Evolutionary conservation across 192 early-diverging fungal species (phyloP).

Genomic region (Coemansia sp.): DNA sequence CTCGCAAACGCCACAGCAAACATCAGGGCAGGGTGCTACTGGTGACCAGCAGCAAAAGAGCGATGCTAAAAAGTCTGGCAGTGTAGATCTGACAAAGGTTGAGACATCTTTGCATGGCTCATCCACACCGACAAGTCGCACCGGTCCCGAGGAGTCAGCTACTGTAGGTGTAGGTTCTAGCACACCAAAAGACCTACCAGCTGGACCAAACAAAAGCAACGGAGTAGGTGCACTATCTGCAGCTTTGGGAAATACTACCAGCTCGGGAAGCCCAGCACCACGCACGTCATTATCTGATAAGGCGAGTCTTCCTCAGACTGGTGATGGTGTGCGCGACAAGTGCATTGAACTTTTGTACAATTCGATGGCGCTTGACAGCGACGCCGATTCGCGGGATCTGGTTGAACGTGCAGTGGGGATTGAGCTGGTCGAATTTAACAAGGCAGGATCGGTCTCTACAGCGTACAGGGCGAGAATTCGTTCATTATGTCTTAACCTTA

Average conservation of each 20-base stretch:
- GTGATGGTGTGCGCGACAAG: conserved; percentile 69
- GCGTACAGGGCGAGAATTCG: conserved; percentile 76
- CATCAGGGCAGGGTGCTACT: not conserved
- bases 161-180: not conserved
- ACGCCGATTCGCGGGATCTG: conserved; percentile 56
- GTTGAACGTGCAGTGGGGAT: conserved; percentile 58
- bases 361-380: conserved; percentile 59
- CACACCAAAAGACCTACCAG: not conserved
- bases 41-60: conserved; percentile 7
- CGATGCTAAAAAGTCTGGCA: not conserved
- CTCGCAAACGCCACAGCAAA: conserved; percentile 22
- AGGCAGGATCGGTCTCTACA: conserved; percentile 53
- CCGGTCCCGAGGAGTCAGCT: not conserved
- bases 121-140: not conserved
- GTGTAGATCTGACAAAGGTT: not conserved
- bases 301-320: conserved; percentile 47
- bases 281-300: conserved; percentile 50
- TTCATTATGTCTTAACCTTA: conserved; percentile 75
- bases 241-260: not conserved
- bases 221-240: not conserved
- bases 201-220: not conserved
- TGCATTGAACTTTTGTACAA: conserved; percentile 82
- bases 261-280: not conserved
- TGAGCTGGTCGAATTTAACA: conserved; percentile 63
- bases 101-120: not conserved